Evolutionary conservation across 371 early-diverging fungal species (phyloP).

Genomic region (Rhizomucor miehei): DNA sequence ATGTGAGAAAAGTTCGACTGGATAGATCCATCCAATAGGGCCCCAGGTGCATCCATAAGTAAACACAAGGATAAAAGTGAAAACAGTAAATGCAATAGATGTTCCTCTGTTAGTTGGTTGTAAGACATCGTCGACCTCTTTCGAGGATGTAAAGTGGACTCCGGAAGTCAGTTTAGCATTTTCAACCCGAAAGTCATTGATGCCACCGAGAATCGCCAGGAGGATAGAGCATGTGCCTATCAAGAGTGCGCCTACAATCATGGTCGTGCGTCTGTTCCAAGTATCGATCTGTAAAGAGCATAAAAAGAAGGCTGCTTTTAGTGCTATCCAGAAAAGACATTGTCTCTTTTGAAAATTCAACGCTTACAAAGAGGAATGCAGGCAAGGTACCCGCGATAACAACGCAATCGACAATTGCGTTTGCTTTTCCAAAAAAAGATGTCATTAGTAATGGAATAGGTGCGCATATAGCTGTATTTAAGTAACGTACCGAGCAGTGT

Average conservation of each 20-base stretch:
- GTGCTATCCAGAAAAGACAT: too few species aligned
- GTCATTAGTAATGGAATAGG: too few species aligned
- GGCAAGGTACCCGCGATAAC: slow-evolving; percentile 7
- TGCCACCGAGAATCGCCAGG: slow-evolving; percentile 47
- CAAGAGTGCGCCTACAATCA: slow-evolving; percentile 46
- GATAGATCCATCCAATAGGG: slow-evolving; percentile 41
- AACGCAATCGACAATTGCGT: slow-evolving; percentile 4
- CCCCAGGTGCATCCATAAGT: slow-evolving; percentile 82
- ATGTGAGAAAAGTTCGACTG: slow-evolving; percentile 82
- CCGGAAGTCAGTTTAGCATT: neutral
- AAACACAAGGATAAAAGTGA: slow-evolving; percentile 71
- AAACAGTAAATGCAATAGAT: slow-evolving; percentile 57
- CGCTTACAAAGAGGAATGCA: neutral
- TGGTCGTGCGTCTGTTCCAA: slow-evolving; percentile 61
- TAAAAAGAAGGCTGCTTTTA: too few species aligned
- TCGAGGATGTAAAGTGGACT: neutral
- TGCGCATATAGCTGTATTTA: too few species aligned
- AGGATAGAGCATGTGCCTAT: slow-evolving; percentile 37
- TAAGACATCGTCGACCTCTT: neutral
- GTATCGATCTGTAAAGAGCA: slow-evolving; percentile 68
- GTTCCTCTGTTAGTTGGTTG: slow-evolving; percentile 13
- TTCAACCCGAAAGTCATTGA: too few species aligned
- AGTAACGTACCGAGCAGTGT: slow-evolving; percentile 5
- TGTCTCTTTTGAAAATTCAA: too few species aligned
- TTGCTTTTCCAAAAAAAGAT: neutral